A percentile compares a stretch with the other conserved stretches of the same genome.
These are phyloP conservation scores for Psilocybe cyanescens DNA, from an alignment of 768 basidiomycete genomes.

Conservation along the genomic window DNA sequence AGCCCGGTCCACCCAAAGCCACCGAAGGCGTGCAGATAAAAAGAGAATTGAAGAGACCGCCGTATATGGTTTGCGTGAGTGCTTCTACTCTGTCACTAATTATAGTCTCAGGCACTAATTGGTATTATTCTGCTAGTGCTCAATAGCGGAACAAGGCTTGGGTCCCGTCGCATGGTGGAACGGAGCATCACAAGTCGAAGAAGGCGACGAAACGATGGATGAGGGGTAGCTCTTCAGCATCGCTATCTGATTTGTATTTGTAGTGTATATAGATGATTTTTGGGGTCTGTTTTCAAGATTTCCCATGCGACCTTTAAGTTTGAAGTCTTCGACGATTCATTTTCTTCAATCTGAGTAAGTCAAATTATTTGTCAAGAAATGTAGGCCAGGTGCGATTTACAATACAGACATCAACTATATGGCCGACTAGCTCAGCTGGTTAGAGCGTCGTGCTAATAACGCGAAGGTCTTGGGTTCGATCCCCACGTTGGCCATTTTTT, in stretches of 20 bases:
- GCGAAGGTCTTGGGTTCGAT: slow-evolving; percentile 84
- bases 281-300: neutral
- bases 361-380: no score
- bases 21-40: slow-evolving; percentile 64
- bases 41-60: slow-evolving; percentile 54
- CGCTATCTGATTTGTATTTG: neutral
- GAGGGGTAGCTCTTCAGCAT: slow-evolving; percentile 30
- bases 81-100: neutral
- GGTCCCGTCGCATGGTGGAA: slow-evolving; percentile 82
- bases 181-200: slow-evolving; percentile 45
- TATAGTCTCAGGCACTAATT: no score
- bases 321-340: neutral
- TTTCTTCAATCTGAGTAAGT: neutral
- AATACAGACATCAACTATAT: neutral
- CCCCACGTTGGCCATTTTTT: slow-evolving; percentile 71
- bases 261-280: neutral
- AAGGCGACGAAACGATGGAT: slow-evolving; percentile 41
- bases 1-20: slow-evolving; percentile 82
- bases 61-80: slow-evolving; percentile 74
- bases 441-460: slow-evolving; percentile 91
- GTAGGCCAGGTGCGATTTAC: no score
- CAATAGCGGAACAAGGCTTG: slow-evolving; percentile 82
- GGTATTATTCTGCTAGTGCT: slow-evolving; percentile 51
- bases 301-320: neutral
- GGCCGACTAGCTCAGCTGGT: slow-evolving; percentile 94